Base-by-base conservation (phyloP, 2,329 filamentous ascomycete species). In the Ilyonectria mors-panacis region DNA sequence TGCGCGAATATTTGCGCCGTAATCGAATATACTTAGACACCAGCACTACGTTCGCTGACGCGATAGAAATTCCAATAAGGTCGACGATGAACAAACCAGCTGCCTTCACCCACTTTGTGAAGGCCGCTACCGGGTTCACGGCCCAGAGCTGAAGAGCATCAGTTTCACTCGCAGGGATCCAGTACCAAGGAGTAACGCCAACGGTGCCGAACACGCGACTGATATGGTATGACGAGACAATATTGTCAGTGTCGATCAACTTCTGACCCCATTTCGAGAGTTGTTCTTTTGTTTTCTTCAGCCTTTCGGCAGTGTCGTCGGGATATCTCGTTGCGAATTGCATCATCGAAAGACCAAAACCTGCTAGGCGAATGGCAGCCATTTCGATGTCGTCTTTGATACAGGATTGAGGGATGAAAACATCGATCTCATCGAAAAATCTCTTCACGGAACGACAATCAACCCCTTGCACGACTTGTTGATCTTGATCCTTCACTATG, bases 391-490 rank as follows among this genome's bases (percentile, higher is more conserved):
- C 61, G 8, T 50, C 53, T 12, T 2, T 59, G 30, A 15, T 9
- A 30, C 59, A 17, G n/a, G n/a, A 39, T 21, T 48, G 26, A 45
- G 65, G 30, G 17, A 73, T 54, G 54, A 78, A 75, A 3, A 70
- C 54, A 7, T 72, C 59, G 4, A 74, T 56, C 47, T 80, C 77
- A 12, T 77, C 74, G 15, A 77, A 75, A 19, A 78, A 76, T 3
- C 42, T 47, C 8, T 59, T 70, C 4, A 73, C 69, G 0, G 70
- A 73, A 17, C 59, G 62, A 58, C 71, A 75, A 2, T 79, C 73
- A 13, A 78, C 44, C 8, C 71, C 59, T 2, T 70, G 39, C 2
- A 59, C 23, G 3, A 59, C 15, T 9, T 47, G 37, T 0, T 7
- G 3, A 9, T 53, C 37, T 1, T 23, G 23, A 1, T 75, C 56